These are phyloP conservation scores for Fusarium sp. DNA, from an alignment of 2,329 filamentous ascomycete species.

Conservation along the genomic window DNA sequence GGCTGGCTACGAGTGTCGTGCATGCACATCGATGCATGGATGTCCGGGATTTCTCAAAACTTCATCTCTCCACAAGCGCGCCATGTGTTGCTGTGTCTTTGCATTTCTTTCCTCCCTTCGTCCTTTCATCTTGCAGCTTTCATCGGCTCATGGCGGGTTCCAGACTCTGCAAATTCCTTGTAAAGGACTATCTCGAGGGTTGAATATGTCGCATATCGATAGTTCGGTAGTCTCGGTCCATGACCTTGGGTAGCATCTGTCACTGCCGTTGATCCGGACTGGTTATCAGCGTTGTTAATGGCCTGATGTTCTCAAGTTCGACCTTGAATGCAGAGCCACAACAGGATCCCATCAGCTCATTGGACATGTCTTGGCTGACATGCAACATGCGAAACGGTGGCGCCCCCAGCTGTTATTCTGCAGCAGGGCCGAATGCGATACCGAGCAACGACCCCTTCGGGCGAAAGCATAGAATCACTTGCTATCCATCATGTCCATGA, in stretches of 20 bases:
- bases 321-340: conserved; percentile 11
- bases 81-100: conserved; percentile 2
- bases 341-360: conserved; percentile 24
- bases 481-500: conserved; percentile 55
- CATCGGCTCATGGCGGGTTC: conserved; percentile 16
- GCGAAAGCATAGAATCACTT: conserved; percentile 37
- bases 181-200: neutral
- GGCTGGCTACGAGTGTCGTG: no score
- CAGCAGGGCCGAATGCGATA: conserved; percentile 23
- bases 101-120: conserved; percentile 3
- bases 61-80: conserved; percentile 10
- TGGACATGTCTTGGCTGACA: conserved; percentile 27
- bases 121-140: conserved; percentile 5
- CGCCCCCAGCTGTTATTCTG: neutral
- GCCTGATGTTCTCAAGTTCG: conserved; percentile 36
- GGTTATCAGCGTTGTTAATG: conserved; percentile 22
- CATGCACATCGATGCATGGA: conserved; percentile 28
- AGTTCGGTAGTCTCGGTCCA: conserved; percentile 10
- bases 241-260: conserved; percentile 1
- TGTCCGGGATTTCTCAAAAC: conserved; percentile 7
- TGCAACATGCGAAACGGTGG: conserved; percentile 21
- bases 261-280: conserved; percentile 9
- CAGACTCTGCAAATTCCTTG: conserved; percentile 18
- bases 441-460: neutral
- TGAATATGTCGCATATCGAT: conserved; percentile 4